Conservation (phyloP, 2,329 filamentous ascomycete species). For the Phialemonium atrogriseum region DNA sequence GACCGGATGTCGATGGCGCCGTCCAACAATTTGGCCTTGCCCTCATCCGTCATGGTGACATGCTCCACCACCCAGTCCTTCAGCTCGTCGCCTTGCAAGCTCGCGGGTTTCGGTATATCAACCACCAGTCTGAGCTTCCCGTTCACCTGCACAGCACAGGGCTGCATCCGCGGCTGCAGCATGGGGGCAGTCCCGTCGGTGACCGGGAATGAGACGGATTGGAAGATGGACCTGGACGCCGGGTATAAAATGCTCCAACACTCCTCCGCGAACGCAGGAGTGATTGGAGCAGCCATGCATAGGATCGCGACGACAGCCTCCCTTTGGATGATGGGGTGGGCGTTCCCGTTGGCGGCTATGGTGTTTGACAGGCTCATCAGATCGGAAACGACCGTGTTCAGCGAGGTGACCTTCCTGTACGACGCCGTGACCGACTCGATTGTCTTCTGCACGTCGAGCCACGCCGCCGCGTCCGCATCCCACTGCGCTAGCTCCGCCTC, state of each 20-base stretch:
- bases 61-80: constrained; percentile 53
- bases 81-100: constrained; percentile 34
- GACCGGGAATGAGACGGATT: constrained; percentile 48
- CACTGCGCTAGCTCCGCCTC: constrained; percentile 26
- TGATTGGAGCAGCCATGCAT: constrained; percentile 68
- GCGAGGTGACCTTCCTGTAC: constrained; percentile 61
- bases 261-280: constrained; percentile 74
- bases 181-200: constrained; percentile 41
- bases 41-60: constrained; percentile 54
- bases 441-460: constrained; percentile 59
- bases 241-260: constrained; percentile 58
- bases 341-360: constrained; percentile 36
- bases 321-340: constrained; percentile 35
- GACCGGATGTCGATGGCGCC: constrained; percentile 35
- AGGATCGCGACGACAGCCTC: constrained; percentile 49
- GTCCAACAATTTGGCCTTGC: constrained; percentile 44
- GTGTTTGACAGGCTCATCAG: constrained; percentile 74
- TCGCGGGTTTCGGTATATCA: constrained; percentile 46
- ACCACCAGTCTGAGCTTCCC: constrained; percentile 66
- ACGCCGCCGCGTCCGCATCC: constrained; percentile 43
- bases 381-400: constrained; percentile 80
- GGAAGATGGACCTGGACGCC: constrained; percentile 29
- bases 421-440: constrained; percentile 60
- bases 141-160: constrained; percentile 68
- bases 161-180: constrained; percentile 40